A percentile compares a stretch with the other conserved stretches of the same genome.
These are phyloP conservation scores for Parascedosporium putredinis DNA, from an alignment of 2,329 filamentous ascomycete genomes.

Conservation along the genomic window DNA sequence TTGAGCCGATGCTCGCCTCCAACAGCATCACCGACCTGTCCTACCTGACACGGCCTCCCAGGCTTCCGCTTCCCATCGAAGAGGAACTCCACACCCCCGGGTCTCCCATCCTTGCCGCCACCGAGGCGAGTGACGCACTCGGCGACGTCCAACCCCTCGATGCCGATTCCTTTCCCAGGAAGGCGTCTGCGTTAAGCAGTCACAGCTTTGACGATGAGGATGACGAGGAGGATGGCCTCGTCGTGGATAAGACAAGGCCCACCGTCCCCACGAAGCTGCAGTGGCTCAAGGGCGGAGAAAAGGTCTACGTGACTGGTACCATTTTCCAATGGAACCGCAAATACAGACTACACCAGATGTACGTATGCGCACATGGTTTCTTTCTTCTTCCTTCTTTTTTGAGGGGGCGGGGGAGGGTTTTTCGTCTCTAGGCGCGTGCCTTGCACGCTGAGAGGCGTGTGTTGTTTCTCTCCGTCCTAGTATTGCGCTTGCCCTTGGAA, in stretches of 20 bases:
- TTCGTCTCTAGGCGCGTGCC: no score
- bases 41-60: conserved; percentile 64
- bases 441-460: no score
- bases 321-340: conserved; percentile 98
- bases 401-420: no score
- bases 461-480: no score
- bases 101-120: conserved; percentile 73
- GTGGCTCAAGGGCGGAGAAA: conserved; percentile 75
- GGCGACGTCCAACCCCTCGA: conserved; percentile 43
- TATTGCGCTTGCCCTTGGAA: conserved; percentile 12
- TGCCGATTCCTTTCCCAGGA: conserved; percentile 38
- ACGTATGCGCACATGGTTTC: conserved; percentile 32
- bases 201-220: conserved; percentile 61
- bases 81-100: conserved; percentile 84
- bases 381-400: conserved; percentile 2
- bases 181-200: conserved; percentile 49
- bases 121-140: conserved; percentile 33
- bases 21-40: conserved; percentile 53
- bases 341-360: conserved; percentile 77
- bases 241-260: conserved; percentile 62
- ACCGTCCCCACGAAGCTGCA: conserved; percentile 77
- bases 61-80: conserved; percentile 85
- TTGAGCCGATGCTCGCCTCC: conserved; percentile 34
- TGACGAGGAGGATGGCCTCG: conserved; percentile 66
- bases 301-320: conserved; percentile 92